Percentiles rank a stretch among this genome's conserved stretches.
Conservation (phyloP, 768 basidiomycete genomes). For the Tulasnella sp. region DNA sequence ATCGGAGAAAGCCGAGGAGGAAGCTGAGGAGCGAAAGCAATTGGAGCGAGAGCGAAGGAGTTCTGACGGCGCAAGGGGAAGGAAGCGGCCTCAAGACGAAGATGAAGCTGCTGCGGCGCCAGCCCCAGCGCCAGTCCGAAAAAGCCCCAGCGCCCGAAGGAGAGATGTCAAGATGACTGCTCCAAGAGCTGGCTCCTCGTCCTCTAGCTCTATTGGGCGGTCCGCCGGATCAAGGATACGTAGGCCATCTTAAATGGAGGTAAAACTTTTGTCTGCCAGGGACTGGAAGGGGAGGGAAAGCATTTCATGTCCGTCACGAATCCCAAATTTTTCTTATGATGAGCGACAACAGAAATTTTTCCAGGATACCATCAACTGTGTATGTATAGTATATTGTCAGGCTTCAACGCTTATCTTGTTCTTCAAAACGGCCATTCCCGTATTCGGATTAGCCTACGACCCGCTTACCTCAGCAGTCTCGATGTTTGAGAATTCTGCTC, state of each 20-base stretch:
- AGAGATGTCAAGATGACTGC: background rate
- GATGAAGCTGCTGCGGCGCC: background rate
- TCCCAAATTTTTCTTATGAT: background rate
- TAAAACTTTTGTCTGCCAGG: background rate
- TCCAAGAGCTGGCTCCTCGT: background rate
- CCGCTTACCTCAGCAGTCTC: background rate
- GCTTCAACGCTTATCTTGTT: background rate
- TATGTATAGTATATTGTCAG: background rate
- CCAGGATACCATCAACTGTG: slow-evolving; percentile 3
- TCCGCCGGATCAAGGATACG: background rate
- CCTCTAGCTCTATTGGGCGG: background rate
- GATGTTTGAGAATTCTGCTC: background rate
- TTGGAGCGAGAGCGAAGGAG: slow-evolving; percentile 11
- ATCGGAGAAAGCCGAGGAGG: slow-evolving; percentile 15
- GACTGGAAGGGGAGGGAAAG: background rate
- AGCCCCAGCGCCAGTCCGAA: background rate
- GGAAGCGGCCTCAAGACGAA: background rate
- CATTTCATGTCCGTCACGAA: background rate
- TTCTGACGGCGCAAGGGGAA: slow-evolving; percentile 4
- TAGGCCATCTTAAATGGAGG: background rate
- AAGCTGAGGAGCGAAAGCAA: background rate
- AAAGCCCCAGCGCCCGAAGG: slow-evolving; percentile 15
- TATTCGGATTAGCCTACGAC: background rate
- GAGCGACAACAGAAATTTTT: background rate
- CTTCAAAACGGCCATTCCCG: background rate